These are phyloP conservation scores for Ogataea glucozyma DNA, from an alignment of 805 yeast species.

Conservation along the genomic window DNA sequence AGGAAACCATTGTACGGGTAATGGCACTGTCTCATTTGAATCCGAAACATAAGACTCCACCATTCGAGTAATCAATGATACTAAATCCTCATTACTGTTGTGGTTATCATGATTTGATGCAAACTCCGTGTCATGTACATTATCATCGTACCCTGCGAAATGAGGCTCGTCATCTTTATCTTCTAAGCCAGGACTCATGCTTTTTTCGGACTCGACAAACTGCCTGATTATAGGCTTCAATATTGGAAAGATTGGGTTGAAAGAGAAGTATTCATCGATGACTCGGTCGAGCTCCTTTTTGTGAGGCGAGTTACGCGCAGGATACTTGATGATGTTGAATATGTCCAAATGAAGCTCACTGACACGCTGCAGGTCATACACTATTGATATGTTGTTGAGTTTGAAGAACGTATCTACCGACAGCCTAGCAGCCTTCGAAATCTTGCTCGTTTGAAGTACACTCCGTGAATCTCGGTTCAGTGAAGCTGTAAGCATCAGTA, in stretches of 20 bases:
- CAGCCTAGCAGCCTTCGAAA: constrained; percentile 19
- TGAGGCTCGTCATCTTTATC: background rate
- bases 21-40: constrained; percentile 7
- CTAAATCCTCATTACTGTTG: constrained; percentile 3
- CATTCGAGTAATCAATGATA: constrained; percentile 8
- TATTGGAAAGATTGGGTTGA: constrained; percentile 31
- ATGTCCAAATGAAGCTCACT: constrained; percentile 24
- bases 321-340: constrained; percentile 22
- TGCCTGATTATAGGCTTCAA: constrained; percentile 23
- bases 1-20: constrained; percentile 28
- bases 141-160: too few species aligned
- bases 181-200: background rate
- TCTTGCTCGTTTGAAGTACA: constrained; percentile 6
- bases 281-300: constrained; percentile 3
- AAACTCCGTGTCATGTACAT: too few species aligned
- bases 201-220: constrained; percentile 8
- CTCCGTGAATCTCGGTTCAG: constrained; percentile 5
- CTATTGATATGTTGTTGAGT: constrained; percentile 14
- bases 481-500: constrained; percentile 21
- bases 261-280: constrained; percentile 26
- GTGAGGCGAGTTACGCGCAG: constrained; percentile 9
- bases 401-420: constrained; percentile 21
- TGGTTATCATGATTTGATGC: too few species aligned
- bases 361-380: constrained; percentile 23
- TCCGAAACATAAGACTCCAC: constrained; percentile 10